Conservation (phyloP, 2,329 filamentous ascomycete species). For the Pestalotiopsis sp. region DNA sequence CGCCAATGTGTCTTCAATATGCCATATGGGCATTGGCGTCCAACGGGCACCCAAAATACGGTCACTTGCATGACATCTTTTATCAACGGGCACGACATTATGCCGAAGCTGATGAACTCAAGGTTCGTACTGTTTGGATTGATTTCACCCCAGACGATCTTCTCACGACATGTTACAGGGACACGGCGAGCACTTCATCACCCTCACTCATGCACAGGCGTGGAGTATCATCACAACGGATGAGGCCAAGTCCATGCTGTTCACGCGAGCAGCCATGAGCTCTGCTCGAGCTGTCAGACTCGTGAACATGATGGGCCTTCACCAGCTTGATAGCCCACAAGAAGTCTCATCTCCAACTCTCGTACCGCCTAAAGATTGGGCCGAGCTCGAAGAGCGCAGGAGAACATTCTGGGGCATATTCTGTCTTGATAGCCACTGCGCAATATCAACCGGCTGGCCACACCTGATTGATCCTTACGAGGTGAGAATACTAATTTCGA, state of each 20-base stretch:
- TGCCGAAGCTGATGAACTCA: constrained; percentile 81
- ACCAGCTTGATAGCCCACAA: constrained; percentile 27
- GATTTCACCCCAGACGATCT: not conserved
- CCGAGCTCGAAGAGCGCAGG: constrained; percentile 77
- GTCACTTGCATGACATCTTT: constrained; percentile 64
- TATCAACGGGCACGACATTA: constrained; percentile 83
- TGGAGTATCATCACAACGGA: constrained; percentile 75
- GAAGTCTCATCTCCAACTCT: constrained; percentile 64
- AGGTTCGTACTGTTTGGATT: constrained; percentile 37
- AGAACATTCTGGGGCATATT: constrained; percentile 87
- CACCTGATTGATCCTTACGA: constrained; percentile 76
- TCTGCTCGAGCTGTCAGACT: constrained; percentile 70
- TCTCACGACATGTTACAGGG: constrained; percentile 42
- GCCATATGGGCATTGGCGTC: constrained; percentile 85
- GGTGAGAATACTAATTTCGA: constrained; percentile 31
- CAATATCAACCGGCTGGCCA: constrained; percentile 89
- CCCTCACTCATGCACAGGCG: constrained; percentile 75
- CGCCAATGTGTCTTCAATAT: constrained; percentile 84
- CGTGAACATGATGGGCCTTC: constrained; percentile 81
- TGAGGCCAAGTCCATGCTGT: constrained; percentile 83
- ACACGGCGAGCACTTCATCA: constrained; percentile 77
- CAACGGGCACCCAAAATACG: constrained; percentile 64
- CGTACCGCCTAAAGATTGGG: constrained; percentile 74
- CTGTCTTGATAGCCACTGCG: constrained; percentile 79
- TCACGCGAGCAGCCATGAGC: constrained; percentile 84